phyloP scores from a whole-genome alignment of 148 eudicot species.

The Pouteria glomerata region DNA sequence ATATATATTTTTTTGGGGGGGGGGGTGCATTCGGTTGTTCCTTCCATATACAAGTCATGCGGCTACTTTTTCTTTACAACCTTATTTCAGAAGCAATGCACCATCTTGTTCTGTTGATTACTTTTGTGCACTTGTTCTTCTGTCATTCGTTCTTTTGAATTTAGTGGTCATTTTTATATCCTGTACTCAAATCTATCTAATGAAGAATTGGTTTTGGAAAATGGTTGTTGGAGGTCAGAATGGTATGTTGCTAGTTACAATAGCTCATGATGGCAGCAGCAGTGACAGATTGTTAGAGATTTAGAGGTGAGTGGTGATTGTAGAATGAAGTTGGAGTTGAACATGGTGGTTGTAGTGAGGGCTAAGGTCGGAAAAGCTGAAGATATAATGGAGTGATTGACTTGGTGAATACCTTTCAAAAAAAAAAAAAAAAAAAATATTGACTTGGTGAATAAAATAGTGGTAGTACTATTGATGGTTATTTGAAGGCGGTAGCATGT shows the following conservation, averaged over 20 bases:
- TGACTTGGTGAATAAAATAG: too few species aligned
- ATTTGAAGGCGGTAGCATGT: constrained; percentile 4
- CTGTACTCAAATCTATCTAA: neutral
- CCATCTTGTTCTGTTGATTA: neutral
- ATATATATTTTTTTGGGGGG: too few species aligned
- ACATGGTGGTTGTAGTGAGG: neutral
- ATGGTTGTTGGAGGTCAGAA: constrained; percentile 3
- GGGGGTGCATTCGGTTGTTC: neutral
- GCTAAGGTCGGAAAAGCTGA: neutral
- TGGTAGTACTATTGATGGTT: neutral
- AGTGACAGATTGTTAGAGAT: neutral
- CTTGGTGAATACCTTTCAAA: neutral
- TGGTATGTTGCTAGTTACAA: neutral
- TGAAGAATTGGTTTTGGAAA: neutral
- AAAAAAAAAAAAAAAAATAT: too few species aligned
- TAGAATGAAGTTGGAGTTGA: constrained; percentile 4
- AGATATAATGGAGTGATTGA: neutral
- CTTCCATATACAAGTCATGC: neutral
- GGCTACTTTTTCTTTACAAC: neutral
- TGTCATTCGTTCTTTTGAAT: neutral
- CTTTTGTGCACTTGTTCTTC: neutral
- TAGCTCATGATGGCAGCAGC: neutral
- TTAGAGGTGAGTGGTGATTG: neutral
- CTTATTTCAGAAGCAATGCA: neutral
- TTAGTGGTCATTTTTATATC: neutral